Percentiles rank a stretch among this genome's conserved stretches.
These are phyloP conservation scores for Xylaria sp. DNA, from an alignment of 2,329 filamentous ascomycete species.

Conservation along the genomic window DNA sequence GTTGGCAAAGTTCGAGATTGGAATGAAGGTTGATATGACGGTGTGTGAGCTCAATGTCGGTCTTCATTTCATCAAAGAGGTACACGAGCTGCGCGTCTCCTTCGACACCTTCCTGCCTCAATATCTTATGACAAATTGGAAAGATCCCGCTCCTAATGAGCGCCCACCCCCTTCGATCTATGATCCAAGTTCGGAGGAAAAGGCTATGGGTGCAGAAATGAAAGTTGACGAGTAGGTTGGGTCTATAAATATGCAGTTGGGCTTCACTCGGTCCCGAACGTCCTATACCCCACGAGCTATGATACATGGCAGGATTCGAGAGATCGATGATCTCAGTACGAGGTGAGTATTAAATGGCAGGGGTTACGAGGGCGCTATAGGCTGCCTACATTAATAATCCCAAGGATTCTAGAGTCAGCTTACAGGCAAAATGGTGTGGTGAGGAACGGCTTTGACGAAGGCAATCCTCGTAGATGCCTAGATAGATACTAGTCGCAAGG, in stretches of 20 bases:
- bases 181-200: slow-evolving; percentile 50
- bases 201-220: slow-evolving; percentile 20
- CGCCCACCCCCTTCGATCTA: slow-evolving; percentile 59
- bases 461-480: not conserved
- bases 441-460: not conserved
- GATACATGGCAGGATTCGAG: not conserved
- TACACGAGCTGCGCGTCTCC: slow-evolving; percentile 65
- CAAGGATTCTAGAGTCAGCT: not conserved
- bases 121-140: slow-evolving; percentile 74
- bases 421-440: not conserved
- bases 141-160: slow-evolving; percentile 60
- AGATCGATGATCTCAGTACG: not conserved
- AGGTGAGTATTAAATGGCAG: not conserved
- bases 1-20: slow-evolving; percentile 64
- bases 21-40: slow-evolving; percentile 69
- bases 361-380: not conserved
- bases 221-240: slow-evolving; percentile 17
- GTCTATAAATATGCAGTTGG: not conserved
- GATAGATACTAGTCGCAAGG: slow-evolving; percentile 12
- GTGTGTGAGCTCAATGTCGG: slow-evolving; percentile 69
- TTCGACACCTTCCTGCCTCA: slow-evolving; percentile 75
- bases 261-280: not conserved
- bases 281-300: not conserved
- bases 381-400: not conserved
- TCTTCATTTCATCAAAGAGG: slow-evolving; percentile 68